These are phyloP conservation scores for Penicillium sp. DNA, from an alignment of 2,329 filamentous ascomycete genomes.

Conservation along the genomic window DNA sequence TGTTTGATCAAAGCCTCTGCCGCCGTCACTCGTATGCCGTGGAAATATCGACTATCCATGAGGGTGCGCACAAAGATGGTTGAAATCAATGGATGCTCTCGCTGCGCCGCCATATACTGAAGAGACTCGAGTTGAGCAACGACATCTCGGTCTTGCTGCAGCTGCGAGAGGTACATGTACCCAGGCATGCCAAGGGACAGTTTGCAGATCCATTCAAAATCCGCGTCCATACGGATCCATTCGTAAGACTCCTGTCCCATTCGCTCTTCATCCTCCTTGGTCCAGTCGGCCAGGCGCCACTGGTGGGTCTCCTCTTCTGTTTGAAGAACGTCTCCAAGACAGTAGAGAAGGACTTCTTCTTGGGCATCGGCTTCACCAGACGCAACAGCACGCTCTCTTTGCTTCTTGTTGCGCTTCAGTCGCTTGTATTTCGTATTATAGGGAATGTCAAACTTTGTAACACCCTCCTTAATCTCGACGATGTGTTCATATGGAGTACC, in stretches of 20 bases:
- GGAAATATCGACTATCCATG: constrained; percentile 87
- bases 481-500: constrained; percentile 98
- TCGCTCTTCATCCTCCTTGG: constrained; percentile 74
- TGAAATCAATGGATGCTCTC: constrained; percentile 73
- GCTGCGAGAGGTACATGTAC: constrained; percentile 96
- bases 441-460: constrained; percentile 84
- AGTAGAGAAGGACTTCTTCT: constrained; percentile 82
- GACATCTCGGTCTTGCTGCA: constrained; percentile 95
- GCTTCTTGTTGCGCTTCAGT: constrained; percentile 76
- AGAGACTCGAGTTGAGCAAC: constrained; percentile 77
- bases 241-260: constrained; percentile 98
- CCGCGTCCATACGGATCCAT: constrained; percentile 96
- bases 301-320: constrained; percentile 71
- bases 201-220: constrained; percentile 95
- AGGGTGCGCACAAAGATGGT: constrained; percentile 85
- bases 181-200: constrained; percentile 77
- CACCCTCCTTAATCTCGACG: constrained; percentile 83
- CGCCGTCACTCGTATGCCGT: constrained; percentile 84
- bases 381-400: constrained; percentile 69
- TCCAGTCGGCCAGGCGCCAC: constrained; percentile 87
- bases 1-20: constrained; percentile 72
- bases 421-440: constrained; percentile 99
- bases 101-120: constrained; percentile 63
- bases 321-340: constrained; percentile 84
- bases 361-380: constrained; percentile 62